phyloP scores from a whole-genome alignment of 345 rosid species.

The Eucalyptus polybractea region DNA sequence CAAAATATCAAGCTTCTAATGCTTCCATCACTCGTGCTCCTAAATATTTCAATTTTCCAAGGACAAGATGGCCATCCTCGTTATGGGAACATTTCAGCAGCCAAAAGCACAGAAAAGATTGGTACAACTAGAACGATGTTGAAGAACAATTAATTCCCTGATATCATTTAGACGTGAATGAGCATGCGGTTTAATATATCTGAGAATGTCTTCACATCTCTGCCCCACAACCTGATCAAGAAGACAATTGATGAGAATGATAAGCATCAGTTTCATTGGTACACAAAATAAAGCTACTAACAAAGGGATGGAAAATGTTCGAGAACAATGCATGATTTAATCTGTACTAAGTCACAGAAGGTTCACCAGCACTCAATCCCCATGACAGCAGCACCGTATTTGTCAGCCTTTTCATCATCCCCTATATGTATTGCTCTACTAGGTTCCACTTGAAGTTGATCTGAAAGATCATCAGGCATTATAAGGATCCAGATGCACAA shows the following conservation, averaged over 20 bases:
- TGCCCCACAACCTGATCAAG: conserved; percentile 69
- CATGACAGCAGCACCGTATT: conserved; percentile 50
- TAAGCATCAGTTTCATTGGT: neutral
- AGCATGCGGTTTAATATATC: conserved; percentile 47
- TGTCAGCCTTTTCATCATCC: conserved; percentile 71
- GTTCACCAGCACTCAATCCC: conserved; percentile 81
- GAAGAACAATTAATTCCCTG: neutral
- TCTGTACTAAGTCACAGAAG: neutral
- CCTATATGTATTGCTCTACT: conserved; percentile 63
- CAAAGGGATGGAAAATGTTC: neutral
- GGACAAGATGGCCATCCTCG: neutral
- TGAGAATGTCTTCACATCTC: conserved; percentile 51
- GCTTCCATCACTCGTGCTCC: neutral
- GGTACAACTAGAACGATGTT: neutral
- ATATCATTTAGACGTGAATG: neutral
- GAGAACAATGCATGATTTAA: neutral
- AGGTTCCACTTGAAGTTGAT: conserved; percentile 37
- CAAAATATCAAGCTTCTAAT: neutral
- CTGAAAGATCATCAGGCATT: conserved; percentile 16
- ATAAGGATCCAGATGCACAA: neutral
- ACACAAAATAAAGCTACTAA: neutral
- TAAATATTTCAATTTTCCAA: neutral
- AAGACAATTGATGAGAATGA: neutral
- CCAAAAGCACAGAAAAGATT: neutral
- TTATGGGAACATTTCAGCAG: neutral